Evolutionary conservation across 176 grass and related monocot genomes (phyloP).

Genomic region (Oryza officinalis): DNA sequence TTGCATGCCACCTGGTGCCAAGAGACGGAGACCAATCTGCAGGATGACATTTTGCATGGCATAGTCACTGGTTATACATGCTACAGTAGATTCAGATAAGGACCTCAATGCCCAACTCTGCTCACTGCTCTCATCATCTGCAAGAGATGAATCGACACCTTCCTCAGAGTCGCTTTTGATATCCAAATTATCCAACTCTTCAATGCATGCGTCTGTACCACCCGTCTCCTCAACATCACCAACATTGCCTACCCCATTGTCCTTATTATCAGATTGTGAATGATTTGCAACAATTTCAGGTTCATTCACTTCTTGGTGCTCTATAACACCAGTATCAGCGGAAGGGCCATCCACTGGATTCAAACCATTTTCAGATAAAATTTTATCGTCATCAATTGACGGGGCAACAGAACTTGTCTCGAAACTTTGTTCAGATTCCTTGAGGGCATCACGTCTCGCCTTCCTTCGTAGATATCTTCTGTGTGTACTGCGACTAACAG

Average conservation of each 20-base stretch:
- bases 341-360: constrained; percentile 23
- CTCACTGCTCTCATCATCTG: constrained; percentile 68
- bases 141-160: constrained; percentile 39
- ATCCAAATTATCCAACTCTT: constrained; percentile 58
- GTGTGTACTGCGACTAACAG: constrained; percentile 88
- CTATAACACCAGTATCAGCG: constrained; percentile 12
- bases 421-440: constrained; percentile 44
- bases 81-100: constrained; percentile 92
- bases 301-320: constrained; percentile 39
- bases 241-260: not conserved
- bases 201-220: constrained; percentile 40
- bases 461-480: constrained; percentile 89
- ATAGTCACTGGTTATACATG: constrained; percentile 87
- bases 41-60: constrained; percentile 99
- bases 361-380: constrained; percentile 24
- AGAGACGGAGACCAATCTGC: constrained; percentile 87
- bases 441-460: constrained; percentile 63
- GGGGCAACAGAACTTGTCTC: constrained; percentile 40
- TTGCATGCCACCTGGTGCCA: constrained; percentile 96
- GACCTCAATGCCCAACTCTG: constrained; percentile 87
- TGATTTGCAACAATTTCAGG: constrained; percentile 27
- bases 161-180: constrained; percentile 52
- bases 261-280: constrained; percentile 20
- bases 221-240: constrained; percentile 21
- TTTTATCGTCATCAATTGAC: constrained; percentile 38